phyloP scores from a whole-genome alignment of 1,284 basidiomycete species.

The Microbotryum silenes-acaulis region DNA sequence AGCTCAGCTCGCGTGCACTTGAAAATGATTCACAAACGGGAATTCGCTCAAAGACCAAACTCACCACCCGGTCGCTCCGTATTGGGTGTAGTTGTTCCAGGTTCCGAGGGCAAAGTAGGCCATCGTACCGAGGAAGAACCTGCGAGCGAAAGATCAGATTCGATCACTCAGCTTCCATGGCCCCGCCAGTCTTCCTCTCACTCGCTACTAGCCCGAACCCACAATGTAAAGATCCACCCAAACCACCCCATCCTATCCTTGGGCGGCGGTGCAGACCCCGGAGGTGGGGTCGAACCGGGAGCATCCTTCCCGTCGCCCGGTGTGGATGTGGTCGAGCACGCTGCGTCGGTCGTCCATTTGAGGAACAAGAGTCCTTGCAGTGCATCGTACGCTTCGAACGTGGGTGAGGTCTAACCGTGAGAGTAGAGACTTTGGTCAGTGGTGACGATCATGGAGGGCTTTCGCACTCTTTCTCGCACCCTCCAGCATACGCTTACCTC shows the following conservation, averaged over 20 bases:
- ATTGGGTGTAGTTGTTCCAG: constrained; percentile 74
- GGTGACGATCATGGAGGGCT: no score
- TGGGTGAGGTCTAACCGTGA: constrained; percentile 39
- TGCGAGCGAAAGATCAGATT: constrained; percentile 35
- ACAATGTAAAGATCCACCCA: constrained; percentile 63
- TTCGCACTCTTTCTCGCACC: neutral
- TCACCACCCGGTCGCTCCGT: constrained; percentile 67
- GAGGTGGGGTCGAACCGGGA: neutral
- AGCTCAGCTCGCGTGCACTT: neutral
- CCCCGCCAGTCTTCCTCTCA: no score
- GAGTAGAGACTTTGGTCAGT: no score
- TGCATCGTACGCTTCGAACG: constrained; percentile 54
- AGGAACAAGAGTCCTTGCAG: constrained; percentile 47
- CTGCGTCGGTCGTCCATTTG: constrained; percentile 47
- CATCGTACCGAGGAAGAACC: constrained; percentile 56
- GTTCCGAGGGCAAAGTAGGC: constrained; percentile 66
- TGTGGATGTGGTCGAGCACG: constrained; percentile 41
- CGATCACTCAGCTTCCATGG: no score
- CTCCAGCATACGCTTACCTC: constrained; percentile 10
- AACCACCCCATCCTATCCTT: constrained; percentile 59
- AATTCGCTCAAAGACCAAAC: constrained; percentile 16
- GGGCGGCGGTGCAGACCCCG: constrained; percentile 34
- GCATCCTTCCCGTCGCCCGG: constrained; percentile 41
- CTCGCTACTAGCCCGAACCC: constrained; percentile 38
- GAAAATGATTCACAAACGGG: no score